Base-by-base conservation (phyloP, 2,329 filamentous ascomycete genomes). In the Cladophialophora yegresii region DNA sequence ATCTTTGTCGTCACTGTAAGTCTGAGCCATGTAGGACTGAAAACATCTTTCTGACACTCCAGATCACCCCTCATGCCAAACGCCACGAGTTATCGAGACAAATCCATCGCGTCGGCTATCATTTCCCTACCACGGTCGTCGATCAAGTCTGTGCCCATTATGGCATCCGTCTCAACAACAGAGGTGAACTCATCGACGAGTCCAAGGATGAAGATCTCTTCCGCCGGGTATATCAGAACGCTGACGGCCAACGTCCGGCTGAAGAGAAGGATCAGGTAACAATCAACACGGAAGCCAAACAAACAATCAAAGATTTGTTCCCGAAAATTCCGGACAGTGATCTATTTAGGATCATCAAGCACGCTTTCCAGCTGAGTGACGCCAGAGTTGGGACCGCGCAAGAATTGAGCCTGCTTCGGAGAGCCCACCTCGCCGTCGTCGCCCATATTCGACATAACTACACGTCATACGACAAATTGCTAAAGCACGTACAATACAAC, bases 361-460 rank as follows among this genome's bases (percentile, higher is more conserved):
- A 83, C 63, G 84, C 86, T 30, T 88, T 87, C 75, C 80, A 84
- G 75, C 81, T 85, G 79, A 84, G 84, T 32, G 81, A 82, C 68
- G 77, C 80, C 26, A 83, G 83, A 72, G 84, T 88, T 70, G 86
- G 86, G 66, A 85, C 82, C 62, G 84, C 82, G 36, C 75, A 76
- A 54, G 79, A 83, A 62, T 74, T 87, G 22, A 77, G 82, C 13
- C 76, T 87, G 33, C 78, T 83, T 61, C 82, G 84, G 61, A 80
- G 84, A 71, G 84, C 84, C 22, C 85, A 88, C 71, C 78, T 88
- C 64, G 85, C 86, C 45, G 84, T 85, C 30, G 82, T 84, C 50
- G 85, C 86, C 33, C 84, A 87, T 70, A 85, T 88, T 67, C 82
- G 86, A 50, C 86, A 88, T 71, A 74, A 78, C 13, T 86, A 87